Evolutionary conservation across 2,329 filamentous ascomycete species (phyloP), one percentile per base, ranked within the genome.

Genomic region (Monilinia aucupariae): DNA sequence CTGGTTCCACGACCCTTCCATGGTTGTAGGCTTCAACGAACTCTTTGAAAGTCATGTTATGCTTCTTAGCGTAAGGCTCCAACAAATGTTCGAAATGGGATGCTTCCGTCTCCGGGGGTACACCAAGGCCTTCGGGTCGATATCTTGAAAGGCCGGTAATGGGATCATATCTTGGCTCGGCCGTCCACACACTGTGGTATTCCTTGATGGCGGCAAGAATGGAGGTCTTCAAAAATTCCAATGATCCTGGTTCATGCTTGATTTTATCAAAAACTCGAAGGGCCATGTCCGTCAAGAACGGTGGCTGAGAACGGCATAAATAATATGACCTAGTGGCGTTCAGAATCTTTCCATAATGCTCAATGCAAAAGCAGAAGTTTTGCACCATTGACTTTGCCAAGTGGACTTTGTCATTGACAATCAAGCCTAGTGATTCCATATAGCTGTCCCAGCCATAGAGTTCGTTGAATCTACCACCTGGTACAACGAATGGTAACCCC

Each of bases 361-460:
- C 88, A 76, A 99, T 97, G 78, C 91, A 96, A 80, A 99, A 99
- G 76, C 91, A 96, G 76, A 97, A 97, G 78, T 99, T 96, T 71
- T 85, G 81, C 59, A 97, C 92, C 91, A 99, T 97, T 56, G 88
- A 84, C 79, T 97, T 96, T 69, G 92, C 92, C 62, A 97, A 79
- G 71, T 97, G 86, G 27, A 91, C 86, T 64, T 90, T 87, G 73
- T 94, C 90, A 73, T 93, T 91, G 70, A 91, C 85, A 64, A 97
- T 80, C 64, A 99, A 82, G 22, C 94, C 94, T 3, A 97, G 81
- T 6, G 93, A 94, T 75, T 93, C 91, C 92, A 99, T 97, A 79
- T 97, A 99, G 75, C 92, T 97, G 77, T 99, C 94, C 94, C 94
- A 99, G 53, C 93, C 93, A 74, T 99, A 99, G 27, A 99, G 78